A percentile compares a stretch with the other conserved stretches of the same genome.
Evolutionary conservation across 2,329 filamentous ascomycete species (phyloP).

Genomic region (Trichophyton mentagrophytes): DNA sequence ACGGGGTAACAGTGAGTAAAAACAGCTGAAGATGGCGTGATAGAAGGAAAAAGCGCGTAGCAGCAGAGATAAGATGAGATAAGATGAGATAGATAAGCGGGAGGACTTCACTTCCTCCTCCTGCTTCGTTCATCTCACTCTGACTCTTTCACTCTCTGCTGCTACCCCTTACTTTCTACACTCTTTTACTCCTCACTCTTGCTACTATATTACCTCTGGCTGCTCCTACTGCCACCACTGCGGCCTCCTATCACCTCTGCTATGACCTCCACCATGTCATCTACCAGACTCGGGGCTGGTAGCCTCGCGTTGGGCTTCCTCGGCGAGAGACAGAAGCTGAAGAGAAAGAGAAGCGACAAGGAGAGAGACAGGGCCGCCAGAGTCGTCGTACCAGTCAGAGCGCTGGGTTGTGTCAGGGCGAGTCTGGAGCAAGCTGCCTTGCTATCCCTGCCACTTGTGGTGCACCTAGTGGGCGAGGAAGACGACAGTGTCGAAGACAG

Average conservation of each 20-base stretch:
- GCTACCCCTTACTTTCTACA: background rate
- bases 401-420: background rate
- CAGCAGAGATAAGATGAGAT: background rate
- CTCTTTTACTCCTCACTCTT: background rate
- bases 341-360: background rate
- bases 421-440: background rate
- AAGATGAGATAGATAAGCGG: background rate
- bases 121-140: background rate
- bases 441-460: background rate
- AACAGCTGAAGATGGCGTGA: background rate
- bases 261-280: slow-evolving; percentile 42
- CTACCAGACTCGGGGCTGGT: background rate
- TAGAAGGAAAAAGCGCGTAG: no score
- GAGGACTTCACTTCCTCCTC: slow-evolving; percentile 1
- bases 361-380: background rate
- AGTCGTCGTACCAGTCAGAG: background rate
- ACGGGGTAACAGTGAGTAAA: background rate
- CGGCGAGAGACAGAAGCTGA: background rate
- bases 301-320: background rate
- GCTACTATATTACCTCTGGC: no score
- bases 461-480: background rate
- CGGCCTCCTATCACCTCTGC: slow-evolving; percentile 55
- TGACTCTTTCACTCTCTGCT: background rate
- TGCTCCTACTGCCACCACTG: background rate
- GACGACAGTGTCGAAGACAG: background rate